Conservation (phyloP, 192 early-diverging fungal genomes). For the Rhizophagus sp. region DNA sequence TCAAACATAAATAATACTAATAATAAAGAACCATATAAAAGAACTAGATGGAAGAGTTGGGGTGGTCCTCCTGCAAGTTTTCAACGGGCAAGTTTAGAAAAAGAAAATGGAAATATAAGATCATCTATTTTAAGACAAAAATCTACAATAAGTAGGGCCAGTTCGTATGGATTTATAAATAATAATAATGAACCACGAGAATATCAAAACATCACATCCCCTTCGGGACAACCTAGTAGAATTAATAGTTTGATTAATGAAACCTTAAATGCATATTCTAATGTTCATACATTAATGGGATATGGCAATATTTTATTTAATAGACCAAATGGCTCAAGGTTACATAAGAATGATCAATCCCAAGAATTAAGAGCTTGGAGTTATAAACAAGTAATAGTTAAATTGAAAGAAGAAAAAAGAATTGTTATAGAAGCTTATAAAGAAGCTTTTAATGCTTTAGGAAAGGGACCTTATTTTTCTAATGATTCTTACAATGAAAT, state of each 20-base stretch:
- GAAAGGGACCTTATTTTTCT: not conserved
- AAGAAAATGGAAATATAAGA: not conserved
- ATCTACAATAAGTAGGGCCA: not conserved
- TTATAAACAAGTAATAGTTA: constrained; percentile 19
- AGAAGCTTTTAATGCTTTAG: constrained; percentile 4
- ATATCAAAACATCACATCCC: not conserved
- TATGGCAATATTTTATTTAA: not conserved
- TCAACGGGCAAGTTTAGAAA: constrained; percentile 2
- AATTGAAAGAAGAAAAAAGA: constrained; percentile 19
- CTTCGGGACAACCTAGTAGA: not conserved
- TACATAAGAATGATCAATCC: not conserved
- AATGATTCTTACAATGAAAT: not conserved
- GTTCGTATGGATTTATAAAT: not conserved
- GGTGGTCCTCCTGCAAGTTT: constrained; percentile 21
- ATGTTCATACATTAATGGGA: constrained; percentile 25
- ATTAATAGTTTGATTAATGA: not conserved
- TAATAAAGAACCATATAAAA: not conserved
- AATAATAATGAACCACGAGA: not conserved
- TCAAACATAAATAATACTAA: not conserved
- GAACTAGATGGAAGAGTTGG: constrained; percentile 25
- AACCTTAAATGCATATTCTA: constrained; percentile 7
- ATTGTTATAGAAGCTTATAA: constrained; percentile 16
- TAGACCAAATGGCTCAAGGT: not conserved
- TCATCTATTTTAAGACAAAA: not conserved
- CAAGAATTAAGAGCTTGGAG: constrained; percentile 19